A percentile compares a stretch with the other conserved stretches of the same genome.
Evolutionary conservation across 768 basidiomycete species (phyloP).

Genomic region (Udeniomyces megalosporus): DNA sequence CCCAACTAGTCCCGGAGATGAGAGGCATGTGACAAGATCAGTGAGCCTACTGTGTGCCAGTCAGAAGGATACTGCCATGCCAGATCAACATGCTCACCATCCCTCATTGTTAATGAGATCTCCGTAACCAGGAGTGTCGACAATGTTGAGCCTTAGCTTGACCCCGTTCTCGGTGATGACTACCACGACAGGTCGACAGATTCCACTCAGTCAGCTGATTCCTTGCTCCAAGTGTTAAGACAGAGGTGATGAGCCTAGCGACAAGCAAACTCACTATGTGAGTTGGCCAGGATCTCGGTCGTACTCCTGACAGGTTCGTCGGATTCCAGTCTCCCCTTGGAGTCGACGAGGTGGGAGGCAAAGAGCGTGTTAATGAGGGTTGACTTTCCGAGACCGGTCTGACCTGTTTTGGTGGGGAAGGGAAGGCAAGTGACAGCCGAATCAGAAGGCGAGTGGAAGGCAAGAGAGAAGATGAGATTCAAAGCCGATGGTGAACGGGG

Average conservation of each 20-base stretch:
- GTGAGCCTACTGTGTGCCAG: neutral
- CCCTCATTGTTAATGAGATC: slow-evolving; percentile 99
- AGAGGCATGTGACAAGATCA: too few species aligned
- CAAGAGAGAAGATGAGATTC: neutral
- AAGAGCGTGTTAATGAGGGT: slow-evolving; percentile 98
- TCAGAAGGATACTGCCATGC: neutral
- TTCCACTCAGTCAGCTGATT: neutral
- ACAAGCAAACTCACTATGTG: slow-evolving; percentile 52
- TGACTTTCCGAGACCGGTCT: slow-evolving; percentile 95
- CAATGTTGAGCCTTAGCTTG: slow-evolving; percentile 83
- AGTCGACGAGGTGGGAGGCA: slow-evolving; percentile 93
- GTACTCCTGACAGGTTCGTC: slow-evolving; percentile 87
- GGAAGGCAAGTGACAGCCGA: neutral
- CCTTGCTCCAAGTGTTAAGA: too few species aligned
- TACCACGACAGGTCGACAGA: slow-evolving; percentile 26
- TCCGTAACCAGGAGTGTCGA: slow-evolving; percentile 96
- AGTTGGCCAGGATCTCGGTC: slow-evolving; percentile 87
- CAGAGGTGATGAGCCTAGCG: neutral
- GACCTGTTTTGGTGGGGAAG: too few species aligned
- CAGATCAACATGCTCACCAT: slow-evolving; percentile 42
- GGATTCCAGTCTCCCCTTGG: slow-evolving; percentile 77
- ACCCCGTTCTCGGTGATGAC: slow-evolving; percentile 96
- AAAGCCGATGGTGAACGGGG: neutral
- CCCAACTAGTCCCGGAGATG: slow-evolving; percentile 54
- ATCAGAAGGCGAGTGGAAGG: neutral